Conservation (phyloP, 305 asterid genomes). For the Fraxinus floribunda region DNA sequence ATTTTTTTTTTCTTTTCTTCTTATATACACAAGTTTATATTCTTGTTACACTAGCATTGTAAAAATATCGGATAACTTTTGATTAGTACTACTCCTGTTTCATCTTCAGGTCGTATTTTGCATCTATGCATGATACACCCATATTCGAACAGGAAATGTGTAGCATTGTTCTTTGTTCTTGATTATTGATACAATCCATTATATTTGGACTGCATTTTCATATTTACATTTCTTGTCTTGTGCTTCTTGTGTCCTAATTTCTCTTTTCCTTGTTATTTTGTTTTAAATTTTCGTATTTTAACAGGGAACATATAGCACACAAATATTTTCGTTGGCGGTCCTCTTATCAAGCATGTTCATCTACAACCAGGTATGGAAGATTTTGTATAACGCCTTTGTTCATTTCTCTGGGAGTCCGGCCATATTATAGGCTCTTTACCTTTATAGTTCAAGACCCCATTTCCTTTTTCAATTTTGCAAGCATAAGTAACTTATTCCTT, state of each 20-base stretch:
- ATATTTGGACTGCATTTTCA: conserved; percentile 17
- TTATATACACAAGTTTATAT: not conserved
- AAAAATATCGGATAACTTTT: not conserved
- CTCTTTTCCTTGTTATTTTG: conserved; percentile 14
- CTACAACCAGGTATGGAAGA: conserved; percentile 77
- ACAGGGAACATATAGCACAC: conserved; percentile 98
- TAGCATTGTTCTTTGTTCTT: conserved; percentile 10
- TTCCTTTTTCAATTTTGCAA: not conserved
- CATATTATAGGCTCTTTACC: not conserved
- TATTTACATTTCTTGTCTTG: not conserved
- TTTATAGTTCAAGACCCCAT: not conserved
- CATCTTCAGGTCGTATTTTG: not conserved
- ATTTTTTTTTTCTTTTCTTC: not conserved
- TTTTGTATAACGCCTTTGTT: not conserved
- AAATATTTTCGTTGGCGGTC: conserved; percentile 90
- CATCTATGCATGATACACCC: not conserved
- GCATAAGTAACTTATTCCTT: no score
- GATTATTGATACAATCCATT: not conserved
- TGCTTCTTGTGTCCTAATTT: not conserved
- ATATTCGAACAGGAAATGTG: not conserved
- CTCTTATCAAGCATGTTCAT: conserved; percentile 94
- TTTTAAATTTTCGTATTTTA: conserved; percentile 6
- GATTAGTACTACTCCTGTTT: conserved; percentile 2
- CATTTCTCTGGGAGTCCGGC: not conserved
- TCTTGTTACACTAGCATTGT: not conserved